Evolutionary conservation across 805 yeast genomes (phyloP), one percentile per base, ranked within the genome.

Genomic region (Saitoella complicata): DNA sequence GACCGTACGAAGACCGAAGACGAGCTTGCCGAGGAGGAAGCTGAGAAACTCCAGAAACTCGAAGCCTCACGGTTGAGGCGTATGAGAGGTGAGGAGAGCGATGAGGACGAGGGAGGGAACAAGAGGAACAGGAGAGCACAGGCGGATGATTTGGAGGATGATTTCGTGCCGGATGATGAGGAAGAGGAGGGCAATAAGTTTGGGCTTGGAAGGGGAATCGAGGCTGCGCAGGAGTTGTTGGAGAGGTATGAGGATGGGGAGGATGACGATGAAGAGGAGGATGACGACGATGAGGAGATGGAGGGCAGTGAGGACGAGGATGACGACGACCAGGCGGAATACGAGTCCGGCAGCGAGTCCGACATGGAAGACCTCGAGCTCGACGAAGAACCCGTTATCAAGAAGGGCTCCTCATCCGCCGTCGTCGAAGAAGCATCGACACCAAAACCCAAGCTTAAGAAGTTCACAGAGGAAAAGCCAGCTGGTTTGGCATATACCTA

Each of bases 111-210:
- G 6, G 52, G 49, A 11, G 54, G 49, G 31, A 31, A 55, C 72
- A 71, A 52, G 70, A 68, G 12, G 80, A 74, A n/a, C 73, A 70
- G 53, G 64, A 69, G 65, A 72, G 73, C 51, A 67, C 52, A 46
- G 10, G 50, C 48, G 6, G 61, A 56, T 13, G 45, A 41, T 7
- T 51, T 46, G 5, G 52, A 46, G 31, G 60, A 51, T 9, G 56
- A 52, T 31, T 45, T 43, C 33, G 57, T 45, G 45, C 47, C 39
- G 32, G 65, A 62, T 6, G 72, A 69, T 38, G 72, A 68, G 30
- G 69, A 66, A 4, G 63, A 57, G 7, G 62, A 21, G 4, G 21
- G 21, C 21, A 21, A 21, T 21, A 21, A 59, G 35, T 63, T 61
- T 39, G 64, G 64, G 9, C 55, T 60, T 21, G 51, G 53, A 5